Evolutionary conservation across 2,329 filamentous ascomycete species (phyloP).

Genomic region (Clonostachys byssicola): DNA sequence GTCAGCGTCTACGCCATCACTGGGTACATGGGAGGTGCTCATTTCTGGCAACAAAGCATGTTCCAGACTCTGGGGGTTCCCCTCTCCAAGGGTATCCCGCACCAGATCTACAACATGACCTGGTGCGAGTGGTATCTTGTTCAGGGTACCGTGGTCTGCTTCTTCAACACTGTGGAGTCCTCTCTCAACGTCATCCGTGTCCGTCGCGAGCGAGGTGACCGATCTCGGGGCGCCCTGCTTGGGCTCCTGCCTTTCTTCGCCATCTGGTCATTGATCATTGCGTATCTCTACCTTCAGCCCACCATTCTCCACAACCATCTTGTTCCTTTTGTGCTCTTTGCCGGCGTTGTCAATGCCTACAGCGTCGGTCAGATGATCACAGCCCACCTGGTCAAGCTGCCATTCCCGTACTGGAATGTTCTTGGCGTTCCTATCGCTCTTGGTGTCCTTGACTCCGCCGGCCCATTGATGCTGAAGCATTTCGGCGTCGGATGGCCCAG

Average conservation of each 20-base stretch:
- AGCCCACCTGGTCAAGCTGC: slow-evolving; percentile 81
- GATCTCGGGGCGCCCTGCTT: slow-evolving; percentile 69
- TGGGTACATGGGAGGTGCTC: slow-evolving; percentile 78
- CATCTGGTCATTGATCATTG: slow-evolving; percentile 71
- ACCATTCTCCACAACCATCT: slow-evolving; percentile 77
- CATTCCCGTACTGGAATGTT: slow-evolving; percentile 89
- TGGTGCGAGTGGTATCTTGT: slow-evolving; percentile 94
- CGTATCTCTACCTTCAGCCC: slow-evolving; percentile 83
- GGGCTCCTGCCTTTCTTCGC: slow-evolving; percentile 79
- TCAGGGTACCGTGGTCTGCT: slow-evolving; percentile 76
- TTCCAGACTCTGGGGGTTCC: slow-evolving; percentile 68
- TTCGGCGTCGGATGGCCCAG: slow-evolving; percentile 71
- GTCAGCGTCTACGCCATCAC: slow-evolving; percentile 80
- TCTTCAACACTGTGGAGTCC: slow-evolving; percentile 79
- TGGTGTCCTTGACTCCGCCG: slow-evolving; percentile 77
- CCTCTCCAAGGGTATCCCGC: slow-evolving; percentile 55
- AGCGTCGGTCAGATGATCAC: slow-evolving; percentile 94
- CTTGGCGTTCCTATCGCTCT: slow-evolving; percentile 72
- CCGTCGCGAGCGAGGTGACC: slow-evolving; percentile 69
- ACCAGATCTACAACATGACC: slow-evolving; percentile 69
- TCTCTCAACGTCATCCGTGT: slow-evolving; percentile 81
- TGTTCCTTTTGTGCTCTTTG: slow-evolving; percentile 85
- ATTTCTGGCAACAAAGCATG: slow-evolving; percentile 89
- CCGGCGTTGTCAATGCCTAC: slow-evolving; percentile 89
- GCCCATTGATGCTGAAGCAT: slow-evolving; percentile 58